These are phyloP conservation scores for Kwoniella pini DNA, from an alignment of 768 basidiomycete genomes.

Conservation along the genomic window DNA sequence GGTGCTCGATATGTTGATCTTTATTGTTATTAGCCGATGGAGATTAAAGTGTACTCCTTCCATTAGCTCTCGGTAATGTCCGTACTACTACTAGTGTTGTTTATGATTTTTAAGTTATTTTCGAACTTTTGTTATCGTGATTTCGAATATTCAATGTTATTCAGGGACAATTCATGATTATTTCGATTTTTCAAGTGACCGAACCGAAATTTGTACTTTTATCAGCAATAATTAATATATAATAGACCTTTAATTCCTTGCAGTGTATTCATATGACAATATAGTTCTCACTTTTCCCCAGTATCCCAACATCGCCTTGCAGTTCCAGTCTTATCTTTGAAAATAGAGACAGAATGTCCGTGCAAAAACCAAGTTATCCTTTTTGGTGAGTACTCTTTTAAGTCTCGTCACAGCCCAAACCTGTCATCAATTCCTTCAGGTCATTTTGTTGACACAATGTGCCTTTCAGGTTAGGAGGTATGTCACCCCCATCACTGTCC, in stretches of 20 bases:
- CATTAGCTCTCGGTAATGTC: neutral
- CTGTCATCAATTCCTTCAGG: neutral
- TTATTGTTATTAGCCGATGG: neutral
- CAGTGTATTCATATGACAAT: neutral
- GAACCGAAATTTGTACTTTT: neutral
- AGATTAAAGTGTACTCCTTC: neutral
- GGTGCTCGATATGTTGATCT: too few species aligned
- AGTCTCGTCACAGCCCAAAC: neutral
- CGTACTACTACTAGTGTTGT: neutral
- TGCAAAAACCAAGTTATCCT: conserved; percentile 29
- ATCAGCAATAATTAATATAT: neutral
- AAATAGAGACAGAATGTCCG: neutral
- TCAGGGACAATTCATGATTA: neutral
- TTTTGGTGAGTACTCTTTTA: conserved; percentile 36
- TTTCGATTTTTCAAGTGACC: conserved; percentile 4
- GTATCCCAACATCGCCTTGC: neutral
- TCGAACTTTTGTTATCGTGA: neutral
- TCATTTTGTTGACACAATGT: conserved; percentile 4
- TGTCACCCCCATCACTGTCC: neutral
- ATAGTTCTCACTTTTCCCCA: neutral
- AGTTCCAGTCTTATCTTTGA: neutral
- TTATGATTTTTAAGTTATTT: neutral
- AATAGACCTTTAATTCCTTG: neutral
- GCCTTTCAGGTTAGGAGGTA: conserved; percentile 30
- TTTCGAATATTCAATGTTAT: neutral